A percentile compares a stretch with the other conserved stretches of the same genome.
Conservation (phyloP, 805 yeast species). For the Kodamaea neixiangensis region DNA sequence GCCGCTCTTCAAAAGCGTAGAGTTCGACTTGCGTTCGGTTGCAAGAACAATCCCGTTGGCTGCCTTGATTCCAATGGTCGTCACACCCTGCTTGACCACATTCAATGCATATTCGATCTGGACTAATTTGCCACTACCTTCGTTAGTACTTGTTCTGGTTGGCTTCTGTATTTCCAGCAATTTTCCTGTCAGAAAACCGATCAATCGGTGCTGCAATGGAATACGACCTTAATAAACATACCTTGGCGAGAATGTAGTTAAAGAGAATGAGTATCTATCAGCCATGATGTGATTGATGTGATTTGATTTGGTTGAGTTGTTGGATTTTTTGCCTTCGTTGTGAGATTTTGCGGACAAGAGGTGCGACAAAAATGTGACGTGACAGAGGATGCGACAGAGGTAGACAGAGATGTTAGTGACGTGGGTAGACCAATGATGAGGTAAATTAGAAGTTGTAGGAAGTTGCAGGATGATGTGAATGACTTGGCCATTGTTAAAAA, state of each 20-base stretch:
- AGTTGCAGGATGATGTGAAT: no score
- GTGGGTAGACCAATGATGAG: neutral
- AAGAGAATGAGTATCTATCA: conserved; percentile 95
- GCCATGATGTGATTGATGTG: conserved; percentile 60
- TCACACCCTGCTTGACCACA: conserved; percentile 97
- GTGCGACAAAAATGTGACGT: neutral
- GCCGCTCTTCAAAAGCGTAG: conserved; percentile 73
- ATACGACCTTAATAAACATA: conserved; percentile 37
- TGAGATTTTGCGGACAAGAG: neutral
- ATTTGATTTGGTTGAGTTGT: conserved; percentile 2
- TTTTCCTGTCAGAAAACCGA: neutral
- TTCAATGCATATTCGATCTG: conserved; percentile 97
- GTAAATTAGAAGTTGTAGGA: no score
- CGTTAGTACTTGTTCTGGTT: conserved; percentile 19
- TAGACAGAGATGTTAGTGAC: neutral
- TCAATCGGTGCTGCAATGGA: neutral
- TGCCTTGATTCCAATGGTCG: conserved; percentile 90
- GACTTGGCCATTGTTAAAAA: no score
- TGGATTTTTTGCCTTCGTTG: conserved; percentile 14
- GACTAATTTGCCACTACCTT: conserved; percentile 84
- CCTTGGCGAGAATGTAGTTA: conserved; percentile 97
- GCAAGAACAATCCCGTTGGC: conserved; percentile 96
- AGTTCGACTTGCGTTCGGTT: conserved; percentile 88
- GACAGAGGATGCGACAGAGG: neutral
- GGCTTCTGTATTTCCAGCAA: neutral